phyloP scores from a whole-genome alignment of 1,284 basidiomycete genomes.

The Vanrija sp. region DNA sequence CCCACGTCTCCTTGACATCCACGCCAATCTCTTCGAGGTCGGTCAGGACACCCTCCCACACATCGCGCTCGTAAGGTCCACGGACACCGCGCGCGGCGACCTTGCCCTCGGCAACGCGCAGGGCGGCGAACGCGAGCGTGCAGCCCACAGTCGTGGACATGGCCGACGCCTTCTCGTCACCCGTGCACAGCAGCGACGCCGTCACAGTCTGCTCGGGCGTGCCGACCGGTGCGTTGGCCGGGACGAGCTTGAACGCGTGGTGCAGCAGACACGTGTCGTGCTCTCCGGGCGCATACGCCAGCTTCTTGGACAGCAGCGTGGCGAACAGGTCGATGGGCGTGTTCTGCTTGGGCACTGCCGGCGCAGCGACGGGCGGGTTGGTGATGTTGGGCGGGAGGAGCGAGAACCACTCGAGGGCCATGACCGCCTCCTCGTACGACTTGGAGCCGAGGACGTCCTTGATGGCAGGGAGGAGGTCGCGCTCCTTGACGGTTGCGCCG shows the following conservation, averaged over 20 bases:
- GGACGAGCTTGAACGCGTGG: conserved; percentile 62
- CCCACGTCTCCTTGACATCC: conserved; percentile 60
- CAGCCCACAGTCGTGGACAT: conserved; percentile 88
- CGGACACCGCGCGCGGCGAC: conserved; percentile 61
- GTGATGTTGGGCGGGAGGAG: conserved; percentile 49
- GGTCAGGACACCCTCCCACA: conserved; percentile 62
- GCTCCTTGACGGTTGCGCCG: conserved; percentile 2
- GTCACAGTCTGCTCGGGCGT: conserved; percentile 61
- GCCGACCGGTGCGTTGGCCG: conserved; percentile 15
- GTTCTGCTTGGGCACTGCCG: conserved; percentile 18
- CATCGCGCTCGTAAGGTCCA: conserved; percentile 59
- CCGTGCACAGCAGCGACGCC: conserved; percentile 70
- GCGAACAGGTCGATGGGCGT: conserved; percentile 76
- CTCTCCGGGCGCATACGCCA: conserved; percentile 69
- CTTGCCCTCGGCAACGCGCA: conserved; percentile 66
- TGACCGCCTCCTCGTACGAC: conserved; percentile 46
- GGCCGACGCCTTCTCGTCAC: conserved; percentile 62
- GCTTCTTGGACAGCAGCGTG: conserved; percentile 65
- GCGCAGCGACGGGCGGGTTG: background rate
- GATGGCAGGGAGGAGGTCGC: background rate
- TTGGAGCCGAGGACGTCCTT: conserved; percentile 11
- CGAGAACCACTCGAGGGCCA: conserved; percentile 58
- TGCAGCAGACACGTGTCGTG: conserved; percentile 82
- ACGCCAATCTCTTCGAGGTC: conserved; percentile 62
- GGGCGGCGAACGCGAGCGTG: conserved; percentile 73